Evolutionary conservation across 768 basidiomycete species (phyloP).

Genomic region (Suillus subluteus): DNA sequence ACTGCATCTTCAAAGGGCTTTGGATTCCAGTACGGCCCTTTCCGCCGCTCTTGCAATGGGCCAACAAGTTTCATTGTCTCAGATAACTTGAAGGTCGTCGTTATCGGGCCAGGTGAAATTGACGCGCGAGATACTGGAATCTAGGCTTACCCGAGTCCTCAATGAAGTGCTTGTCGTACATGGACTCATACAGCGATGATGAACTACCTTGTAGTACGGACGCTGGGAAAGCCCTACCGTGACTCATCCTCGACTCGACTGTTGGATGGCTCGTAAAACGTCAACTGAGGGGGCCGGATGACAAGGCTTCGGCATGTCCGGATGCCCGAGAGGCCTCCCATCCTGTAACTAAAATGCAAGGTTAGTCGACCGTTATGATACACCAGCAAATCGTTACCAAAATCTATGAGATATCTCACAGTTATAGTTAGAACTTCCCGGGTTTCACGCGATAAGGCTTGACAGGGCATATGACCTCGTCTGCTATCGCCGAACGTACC

Average conservation of each 20-base stretch:
- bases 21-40: not conserved
- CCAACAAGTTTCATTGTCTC: not conserved
- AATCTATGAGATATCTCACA: not conserved
- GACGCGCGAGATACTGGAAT: too few relatives aligned
- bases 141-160: too few relatives aligned
- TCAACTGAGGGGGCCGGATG: too few relatives aligned
- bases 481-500: not conserved
- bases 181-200: too few relatives aligned
- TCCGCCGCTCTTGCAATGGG: not conserved
- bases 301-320: too few relatives aligned
- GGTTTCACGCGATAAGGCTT: not conserved
- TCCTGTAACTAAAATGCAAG: too few relatives aligned
- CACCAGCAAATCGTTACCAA: not conserved
- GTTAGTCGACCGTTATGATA: not conserved
- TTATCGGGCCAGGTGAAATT: too few relatives aligned
- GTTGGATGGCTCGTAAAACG: too few relatives aligned
- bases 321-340: too few relatives aligned
- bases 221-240: not conserved
- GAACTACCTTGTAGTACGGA: not conserved
- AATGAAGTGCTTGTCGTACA: too few relatives aligned
- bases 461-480: constrained; percentile 2
- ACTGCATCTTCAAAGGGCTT: not conserved
- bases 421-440: not conserved
- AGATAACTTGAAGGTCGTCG: too few relatives aligned
- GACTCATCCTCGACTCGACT: too few relatives aligned